Base-by-base conservation (phyloP, 345 rosid species). In the Salix udensis region DNA sequence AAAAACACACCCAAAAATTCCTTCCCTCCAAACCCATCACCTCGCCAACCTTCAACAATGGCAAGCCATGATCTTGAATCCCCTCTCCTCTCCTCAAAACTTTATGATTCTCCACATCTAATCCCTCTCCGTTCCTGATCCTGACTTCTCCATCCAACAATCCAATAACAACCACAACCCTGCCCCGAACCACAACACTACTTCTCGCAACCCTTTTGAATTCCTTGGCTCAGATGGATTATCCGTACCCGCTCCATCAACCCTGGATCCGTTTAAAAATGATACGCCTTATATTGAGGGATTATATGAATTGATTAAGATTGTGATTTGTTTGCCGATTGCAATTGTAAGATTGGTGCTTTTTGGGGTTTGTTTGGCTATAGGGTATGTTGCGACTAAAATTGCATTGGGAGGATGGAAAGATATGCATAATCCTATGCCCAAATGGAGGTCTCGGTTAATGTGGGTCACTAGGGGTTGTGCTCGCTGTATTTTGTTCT, bases 401-500 rank as follows among this genome's bases (percentile, higher is more conserved):
- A 67, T 91, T 68, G 98, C 99, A 0, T 88, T 96, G 18, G 58
- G 50, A 28, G 94, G 99, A 1, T 96, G 99, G 98, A 87, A 88
- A 72, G 99, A 96, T 77, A 88, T 78, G 86, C 89, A 91, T 55
- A 88, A 90, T 19, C 94, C 99, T 18, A 91, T 93, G 96, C 94
- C 99, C 78, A 83, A 10, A 64, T 96, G 99, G 98, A 86, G 99
- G 74, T 90, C 81, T 21, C 71, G 91, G 75, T 58, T 96, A 82
- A 96, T 96, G 99, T 92, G 97, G 96, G 37, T 96, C 74, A 96
- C 99, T 76, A 88, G 99, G 82, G 10, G 86, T 77, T 91, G 81
- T 71, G 77, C 96, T 36, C 89, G 99, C 52, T 84, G 84, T 46
- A 96, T 96, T 76, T 92, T 96, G 72, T 93, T 96, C 89, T 84